A percentile compares a stretch with the other conserved stretches of the same genome.
Evolutionary conservation across 2,329 filamentous ascomycete species (phyloP).

Genomic region (Colletotrichum agaves): DNA sequence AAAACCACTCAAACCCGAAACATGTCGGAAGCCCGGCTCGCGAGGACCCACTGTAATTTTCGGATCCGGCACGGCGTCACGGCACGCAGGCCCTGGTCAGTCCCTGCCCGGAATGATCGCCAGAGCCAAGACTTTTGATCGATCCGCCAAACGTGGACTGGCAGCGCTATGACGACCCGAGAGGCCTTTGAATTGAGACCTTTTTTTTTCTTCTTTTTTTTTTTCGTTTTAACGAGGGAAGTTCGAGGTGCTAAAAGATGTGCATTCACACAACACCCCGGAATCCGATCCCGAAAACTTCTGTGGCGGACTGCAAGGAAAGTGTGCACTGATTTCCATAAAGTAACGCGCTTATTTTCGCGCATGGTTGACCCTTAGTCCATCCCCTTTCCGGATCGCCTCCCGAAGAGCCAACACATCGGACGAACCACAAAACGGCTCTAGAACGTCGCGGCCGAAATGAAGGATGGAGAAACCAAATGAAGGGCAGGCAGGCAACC

Average conservation of each 20-base stretch:
- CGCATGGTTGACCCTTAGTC: neutral
- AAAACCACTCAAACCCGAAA: slow-evolving; percentile 27
- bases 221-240: neutral
- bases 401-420: slow-evolving; percentile 6
- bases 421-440: slow-evolving; percentile 6
- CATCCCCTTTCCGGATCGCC: neutral
- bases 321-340: slow-evolving; percentile 27
- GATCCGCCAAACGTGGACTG: neutral
- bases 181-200: neutral
- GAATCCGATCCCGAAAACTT: too few relatives aligned
- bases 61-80: slow-evolving; percentile 26
- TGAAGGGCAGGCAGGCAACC: slow-evolving; percentile 17
- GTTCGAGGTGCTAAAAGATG: neutral
- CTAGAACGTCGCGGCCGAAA: slow-evolving; percentile 12
- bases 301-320: neutral
- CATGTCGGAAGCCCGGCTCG: slow-evolving; percentile 19
- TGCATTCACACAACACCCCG: neutral
- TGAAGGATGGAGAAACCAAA: slow-evolving; percentile 26
- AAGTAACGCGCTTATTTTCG: slow-evolving; percentile 19
- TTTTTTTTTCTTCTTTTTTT: too few relatives aligned
- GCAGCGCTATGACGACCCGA: neutral
- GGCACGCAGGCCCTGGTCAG: slow-evolving; percentile 14
- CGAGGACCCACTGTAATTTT: neutral
- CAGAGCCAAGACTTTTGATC: slow-evolving; percentile 33
- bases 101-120: slow-evolving; percentile 26